A percentile compares a stretch with the other conserved stretches of the same genome.
Evolutionary conservation across 768 basidiomycete genomes (phyloP).

Genomic region (Psilocybe cyanescens): DNA sequence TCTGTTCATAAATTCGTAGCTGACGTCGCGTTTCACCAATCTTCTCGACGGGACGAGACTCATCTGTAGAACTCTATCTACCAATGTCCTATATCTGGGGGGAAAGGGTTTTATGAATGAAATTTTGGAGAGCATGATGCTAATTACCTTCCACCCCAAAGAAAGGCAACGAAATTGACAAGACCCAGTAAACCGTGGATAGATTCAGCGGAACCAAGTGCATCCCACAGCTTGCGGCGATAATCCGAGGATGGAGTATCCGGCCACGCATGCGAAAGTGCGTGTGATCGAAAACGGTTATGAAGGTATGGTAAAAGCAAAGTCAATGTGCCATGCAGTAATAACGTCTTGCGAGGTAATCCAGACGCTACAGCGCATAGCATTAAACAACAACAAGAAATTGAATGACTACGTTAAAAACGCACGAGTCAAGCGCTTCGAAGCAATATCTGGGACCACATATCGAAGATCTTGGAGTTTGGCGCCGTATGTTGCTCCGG

Average conservation of each 20-base stretch:
- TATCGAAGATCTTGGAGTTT: constrained; percentile 82
- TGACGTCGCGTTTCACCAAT: constrained; percentile 80
- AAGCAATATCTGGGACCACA: constrained; percentile 30
- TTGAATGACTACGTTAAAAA: constrained; percentile 18
- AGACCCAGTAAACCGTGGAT: constrained; percentile 64
- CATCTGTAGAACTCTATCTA: constrained; percentile 79
- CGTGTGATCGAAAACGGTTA: constrained; percentile 70
- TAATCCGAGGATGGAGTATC: constrained; percentile 83
- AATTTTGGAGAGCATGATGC: neutral
- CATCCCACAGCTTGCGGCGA: constrained; percentile 74
- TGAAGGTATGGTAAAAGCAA: constrained; percentile 81
- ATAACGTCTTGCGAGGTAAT: constrained; percentile 60
- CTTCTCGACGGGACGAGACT: constrained; percentile 72
- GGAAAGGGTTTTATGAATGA: neutral
- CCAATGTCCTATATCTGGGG: constrained; percentile 80
- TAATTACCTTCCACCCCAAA: constrained; percentile 84
- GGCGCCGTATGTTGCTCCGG: constrained; percentile 82
- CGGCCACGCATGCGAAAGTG: constrained; percentile 87
- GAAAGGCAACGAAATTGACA: constrained; percentile 79
- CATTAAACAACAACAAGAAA: constrained; percentile 11
- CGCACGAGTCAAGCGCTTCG: constrained; percentile 37
- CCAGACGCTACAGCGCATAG: constrained; percentile 53
- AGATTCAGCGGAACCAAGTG: constrained; percentile 70
- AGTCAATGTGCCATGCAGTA: constrained; percentile 74
- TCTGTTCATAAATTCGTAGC: constrained; percentile 99